phyloP scores from a whole-genome alignment of 768 basidiomycete genomes.

The Pleurotus eryngii region DNA sequence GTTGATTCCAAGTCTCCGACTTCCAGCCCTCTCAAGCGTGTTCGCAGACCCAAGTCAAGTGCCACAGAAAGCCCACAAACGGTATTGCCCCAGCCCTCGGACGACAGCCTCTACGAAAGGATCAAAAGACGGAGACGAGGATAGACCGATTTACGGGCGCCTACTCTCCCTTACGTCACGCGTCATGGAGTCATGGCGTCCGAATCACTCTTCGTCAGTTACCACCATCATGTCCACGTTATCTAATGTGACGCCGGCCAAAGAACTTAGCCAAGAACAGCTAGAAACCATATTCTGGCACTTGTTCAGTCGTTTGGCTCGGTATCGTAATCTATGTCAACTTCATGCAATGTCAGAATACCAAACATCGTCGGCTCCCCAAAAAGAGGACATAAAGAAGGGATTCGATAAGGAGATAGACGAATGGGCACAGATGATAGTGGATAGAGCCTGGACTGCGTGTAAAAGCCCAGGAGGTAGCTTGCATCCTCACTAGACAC shows the following conservation, averaged over 20 bases:
- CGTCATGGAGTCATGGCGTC: no score
- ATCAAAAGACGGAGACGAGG: background rate
- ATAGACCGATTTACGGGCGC: background rate
- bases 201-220: no score
- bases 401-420: conserved; percentile 35
- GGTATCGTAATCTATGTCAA: conserved; percentile 39
- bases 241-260: conserved; percentile 31
- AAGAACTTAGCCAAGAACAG: conserved; percentile 31
- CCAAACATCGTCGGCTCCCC: conserved; percentile 16
- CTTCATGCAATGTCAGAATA: conserved; percentile 38
- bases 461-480: conserved; percentile 38
- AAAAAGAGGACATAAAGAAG: conserved; percentile 20
- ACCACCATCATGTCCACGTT: background rate
- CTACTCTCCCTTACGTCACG: conserved; percentile 1
- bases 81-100: no score
- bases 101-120: background rate
- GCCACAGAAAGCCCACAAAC: no score
- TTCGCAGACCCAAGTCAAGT: no score
- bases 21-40: no score
- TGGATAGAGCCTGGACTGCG: conserved; percentile 40
- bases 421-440: conserved; percentile 41
- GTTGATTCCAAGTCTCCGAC: no score
- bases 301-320: conserved; percentile 40
- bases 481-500: background rate
- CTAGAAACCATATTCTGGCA: conserved; percentile 38